These are phyloP conservation scores for Phylloporus scabripes DNA, from an alignment of 768 basidiomycete species.

Conservation along the genomic window DNA sequence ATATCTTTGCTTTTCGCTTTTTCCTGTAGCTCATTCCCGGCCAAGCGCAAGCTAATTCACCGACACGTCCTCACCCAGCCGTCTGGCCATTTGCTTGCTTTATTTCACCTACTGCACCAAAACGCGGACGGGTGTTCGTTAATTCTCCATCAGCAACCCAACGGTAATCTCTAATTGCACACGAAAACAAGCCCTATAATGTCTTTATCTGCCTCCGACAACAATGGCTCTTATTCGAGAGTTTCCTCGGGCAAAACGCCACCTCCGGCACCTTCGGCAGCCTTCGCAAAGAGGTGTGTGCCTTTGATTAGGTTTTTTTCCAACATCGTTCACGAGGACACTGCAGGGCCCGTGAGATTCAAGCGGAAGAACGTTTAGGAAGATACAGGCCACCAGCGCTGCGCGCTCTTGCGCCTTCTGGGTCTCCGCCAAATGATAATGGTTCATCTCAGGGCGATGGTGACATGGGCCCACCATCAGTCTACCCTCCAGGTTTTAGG, in stretches of 20 bases:
- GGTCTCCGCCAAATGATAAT: slow-evolving; percentile 70
- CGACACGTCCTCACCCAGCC: slow-evolving; percentile 24
- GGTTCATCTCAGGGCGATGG: slow-evolving; percentile 54
- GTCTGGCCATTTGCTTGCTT: slow-evolving; percentile 17
- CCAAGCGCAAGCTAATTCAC: slow-evolving; percentile 31
- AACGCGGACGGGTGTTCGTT: slow-evolving; percentile 30
- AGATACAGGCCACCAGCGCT: slow-evolving; percentile 82
- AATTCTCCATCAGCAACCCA: slow-evolving; percentile 34
- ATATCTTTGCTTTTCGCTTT: slow-evolving; percentile 27
- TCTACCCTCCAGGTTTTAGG: slow-evolving; percentile 82
- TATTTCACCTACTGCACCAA: slow-evolving; percentile 28
- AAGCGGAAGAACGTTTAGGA: slow-evolving; percentile 65
- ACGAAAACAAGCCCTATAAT: slow-evolving; percentile 61
- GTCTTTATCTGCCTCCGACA: slow-evolving; percentile 86
- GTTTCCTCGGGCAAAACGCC: slow-evolving; percentile 84
- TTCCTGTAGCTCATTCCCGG: slow-evolving; percentile 22
- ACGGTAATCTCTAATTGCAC: slow-evolving; percentile 79
- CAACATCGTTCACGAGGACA: slow-evolving; percentile 12
- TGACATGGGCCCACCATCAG: slow-evolving; percentile 59
- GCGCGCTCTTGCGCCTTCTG: slow-evolving; percentile 58
- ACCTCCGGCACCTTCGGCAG: slow-evolving; percentile 85
- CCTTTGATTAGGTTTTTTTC: slow-evolving; percentile 10
- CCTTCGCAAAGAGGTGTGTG: slow-evolving; percentile 77
- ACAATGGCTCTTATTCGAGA: slow-evolving; percentile 75
- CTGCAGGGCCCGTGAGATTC: slow-evolving; percentile 76